These are phyloP conservation scores for Aureobasidium sp. DNA, from an alignment of 2,329 filamentous ascomycete genomes.

Conservation along the genomic window DNA sequence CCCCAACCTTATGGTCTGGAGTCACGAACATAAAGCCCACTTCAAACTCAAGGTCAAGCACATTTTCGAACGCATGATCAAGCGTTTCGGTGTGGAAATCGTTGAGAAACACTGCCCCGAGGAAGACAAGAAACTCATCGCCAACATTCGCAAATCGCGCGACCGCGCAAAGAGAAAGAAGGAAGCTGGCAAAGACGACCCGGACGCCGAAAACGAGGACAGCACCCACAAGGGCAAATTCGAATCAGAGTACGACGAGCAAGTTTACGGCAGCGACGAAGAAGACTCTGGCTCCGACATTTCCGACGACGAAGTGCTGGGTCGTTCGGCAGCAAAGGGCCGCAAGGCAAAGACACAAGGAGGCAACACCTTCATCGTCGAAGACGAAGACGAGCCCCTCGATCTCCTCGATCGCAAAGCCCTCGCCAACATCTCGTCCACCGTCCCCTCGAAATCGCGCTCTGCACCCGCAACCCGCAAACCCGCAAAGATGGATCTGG, in stretches of 20 bases:
- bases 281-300: constrained; percentile 51
- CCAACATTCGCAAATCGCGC: constrained; percentile 91
- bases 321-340: constrained; percentile 45
- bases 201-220: constrained; percentile 27
- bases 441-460: constrained; percentile 59
- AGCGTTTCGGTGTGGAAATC: constrained; percentile 75
- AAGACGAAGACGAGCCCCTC: constrained; percentile 89
- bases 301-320: constrained; percentile 51
- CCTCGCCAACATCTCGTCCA: constrained; percentile 86
- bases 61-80: constrained; percentile 88
- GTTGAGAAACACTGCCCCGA: constrained; percentile 78
- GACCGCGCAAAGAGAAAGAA: constrained; percentile 88
- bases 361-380: constrained; percentile 74
- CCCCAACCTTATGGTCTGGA: constrained; percentile 90
- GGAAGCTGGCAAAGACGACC: constrained; percentile 50
- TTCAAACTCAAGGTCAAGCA: constrained; percentile 98
- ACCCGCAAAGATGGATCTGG: constrained; percentile 62
- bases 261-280: constrained; percentile 68
- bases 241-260: constrained; percentile 90
- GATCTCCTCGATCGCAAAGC: constrained; percentile 85
- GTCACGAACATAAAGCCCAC: constrained; percentile 94
- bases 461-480: constrained; percentile 39
- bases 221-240: constrained; percentile 54
- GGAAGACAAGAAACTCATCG: constrained; percentile 78
- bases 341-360: constrained; percentile 36